A percentile compares a stretch with the other conserved stretches of the same genome.
These are phyloP conservation scores for Candolleomyces efflorescens DNA, from an alignment of 768 basidiomycete species.

Conservation along the genomic window DNA sequence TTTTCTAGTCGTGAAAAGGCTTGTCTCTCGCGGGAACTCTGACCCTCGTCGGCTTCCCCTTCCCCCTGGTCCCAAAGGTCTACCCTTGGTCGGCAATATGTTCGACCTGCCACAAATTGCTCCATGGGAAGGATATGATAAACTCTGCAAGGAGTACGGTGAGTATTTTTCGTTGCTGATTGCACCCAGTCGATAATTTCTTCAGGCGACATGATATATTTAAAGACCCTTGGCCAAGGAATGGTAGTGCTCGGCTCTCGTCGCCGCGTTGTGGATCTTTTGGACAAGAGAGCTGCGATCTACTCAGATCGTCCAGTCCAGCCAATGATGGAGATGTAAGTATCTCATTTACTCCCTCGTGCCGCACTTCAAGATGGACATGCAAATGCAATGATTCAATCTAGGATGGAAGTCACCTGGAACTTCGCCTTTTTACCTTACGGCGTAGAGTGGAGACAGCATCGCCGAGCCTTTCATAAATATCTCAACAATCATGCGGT, in stretches of 20 bases:
- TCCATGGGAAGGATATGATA: too few species aligned
- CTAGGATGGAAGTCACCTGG: slow-evolving; percentile 20
- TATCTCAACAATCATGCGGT: slow-evolving; percentile 19
- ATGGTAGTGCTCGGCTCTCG: slow-evolving; percentile 24
- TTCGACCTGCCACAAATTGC: too few species aligned
- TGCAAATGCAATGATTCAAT: background rate
- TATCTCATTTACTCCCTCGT: too few species aligned
- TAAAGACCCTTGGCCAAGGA: slow-evolving; percentile 22
- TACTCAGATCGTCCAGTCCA: slow-evolving; percentile 22
- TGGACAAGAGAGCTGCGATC: slow-evolving; percentile 24
- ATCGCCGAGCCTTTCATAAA: slow-evolving; percentile 21
- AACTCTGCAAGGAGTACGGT: too few species aligned
- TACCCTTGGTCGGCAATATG: too few species aligned
- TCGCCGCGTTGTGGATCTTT: slow-evolving; percentile 19
- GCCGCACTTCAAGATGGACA: too few species aligned
- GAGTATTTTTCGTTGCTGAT: too few species aligned
- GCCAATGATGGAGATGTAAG: slow-evolving; percentile 16
- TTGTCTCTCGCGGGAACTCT: too few species aligned
- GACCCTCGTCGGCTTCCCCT: too few species aligned
- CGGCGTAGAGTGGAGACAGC: slow-evolving; percentile 22
- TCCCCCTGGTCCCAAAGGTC: too few species aligned
- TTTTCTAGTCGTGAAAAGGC: too few species aligned
- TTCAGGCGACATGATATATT: slow-evolving; percentile 17
- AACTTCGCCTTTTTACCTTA: slow-evolving; percentile 20
- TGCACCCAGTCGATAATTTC: too few species aligned